Base-by-base conservation (phyloP, 2,329 filamentous ascomycete species). In the Seiridium unicorne region DNA sequence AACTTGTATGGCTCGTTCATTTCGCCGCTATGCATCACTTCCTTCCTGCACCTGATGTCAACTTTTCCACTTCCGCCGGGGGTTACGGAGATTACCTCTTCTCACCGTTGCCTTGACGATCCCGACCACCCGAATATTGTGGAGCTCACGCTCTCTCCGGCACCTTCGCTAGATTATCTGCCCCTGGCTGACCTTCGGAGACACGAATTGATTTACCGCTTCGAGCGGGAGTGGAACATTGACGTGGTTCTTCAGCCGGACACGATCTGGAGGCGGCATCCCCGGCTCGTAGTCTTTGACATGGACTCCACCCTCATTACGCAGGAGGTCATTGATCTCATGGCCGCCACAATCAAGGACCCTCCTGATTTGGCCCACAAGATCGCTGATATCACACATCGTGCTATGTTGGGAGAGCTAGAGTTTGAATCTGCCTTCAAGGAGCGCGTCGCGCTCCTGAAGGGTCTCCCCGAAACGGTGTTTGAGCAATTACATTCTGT, bases 301-400 rank as follows among this genome's bases (percentile, higher is more conserved):
- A 99, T 99, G 95, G 95, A 99, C 78, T 95, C 90, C 74, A 99
- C 95, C 0, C 84, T 99, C 62, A 98, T 99, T 73, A 90, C 94
- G 58, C 93, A 99, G 74, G 95, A 99, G 78, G 93, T 97, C 62
- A 98, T 99, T 72, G 95, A 99, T 74, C 88, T 98, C 69, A 89
- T 99, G 60, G 95, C 95, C 3, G 88, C 90, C 58, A 90, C 90
- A 44, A 86, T 97, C 68, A 81, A 77, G 53, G 78, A 90, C 75
- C 78, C 84, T 71, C 76, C 84, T 2, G 91, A 92, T 57, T 84
- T 96, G n/a, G 87, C 92, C 67, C 87, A 87, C 57, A 81, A 91
- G 68, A 94, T 99, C 44, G 90, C 92, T 8, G 87, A 89, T 68
- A 98, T 99, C 67, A 99, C 95, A 0, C 89, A 89, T 61, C 89